Base-by-base conservation (phyloP, 352 stramenopile species). In the Saprolegnia parasitica region DNA sequence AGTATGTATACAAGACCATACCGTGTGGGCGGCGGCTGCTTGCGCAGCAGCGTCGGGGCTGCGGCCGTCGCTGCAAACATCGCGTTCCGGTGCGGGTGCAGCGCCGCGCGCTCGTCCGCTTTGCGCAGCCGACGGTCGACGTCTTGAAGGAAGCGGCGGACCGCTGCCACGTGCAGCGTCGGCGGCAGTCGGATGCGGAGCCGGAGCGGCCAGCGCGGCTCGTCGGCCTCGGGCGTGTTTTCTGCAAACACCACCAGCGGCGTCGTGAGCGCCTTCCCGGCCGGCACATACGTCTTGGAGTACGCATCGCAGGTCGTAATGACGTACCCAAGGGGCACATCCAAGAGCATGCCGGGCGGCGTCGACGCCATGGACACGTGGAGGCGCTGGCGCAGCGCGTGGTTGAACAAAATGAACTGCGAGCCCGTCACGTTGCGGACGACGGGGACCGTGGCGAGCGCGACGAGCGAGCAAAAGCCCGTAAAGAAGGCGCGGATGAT, bases 401-500 rank as follows among this genome's bases (percentile, higher is more conserved):
- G 32, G 47, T 70, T 70, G 39, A 70, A 62, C 18, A 70, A 20
- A 18, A 70, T n/a, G 23, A 70, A 52, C 26, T 70, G 63, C n/a
- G 63, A 70, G 11, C 63, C 63, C 37, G 63, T 61, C n/a, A 63
- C 37, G 26, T 70, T 70, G 46, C 63, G 63, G 11, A 70, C 49
- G 20, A 70, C 37, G 20, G 63, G 63, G 6, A 70, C 63, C 18
- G 55, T n/a, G 1, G 63, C 63, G 4, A 70, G 20, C 13, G 42
- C 50, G 18, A 70, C 23, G n/a, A 70, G 39, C 20, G 55, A 26
- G 23, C 63, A 70, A 49, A 70, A 24, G 46, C 63, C 63, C 15
- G 63, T 70, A 39, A 61, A 70, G 29, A 70, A 70, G n/a, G 42
- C 63, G n/a, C 63, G 46, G 9, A 70, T 20, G 21, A 70, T 70